A percentile compares a stretch with the other conserved stretches of the same genome.
phyloP scores from a whole-genome alignment of 768 basidiomycete genomes.

The Pleurotus giganteus region DNA sequence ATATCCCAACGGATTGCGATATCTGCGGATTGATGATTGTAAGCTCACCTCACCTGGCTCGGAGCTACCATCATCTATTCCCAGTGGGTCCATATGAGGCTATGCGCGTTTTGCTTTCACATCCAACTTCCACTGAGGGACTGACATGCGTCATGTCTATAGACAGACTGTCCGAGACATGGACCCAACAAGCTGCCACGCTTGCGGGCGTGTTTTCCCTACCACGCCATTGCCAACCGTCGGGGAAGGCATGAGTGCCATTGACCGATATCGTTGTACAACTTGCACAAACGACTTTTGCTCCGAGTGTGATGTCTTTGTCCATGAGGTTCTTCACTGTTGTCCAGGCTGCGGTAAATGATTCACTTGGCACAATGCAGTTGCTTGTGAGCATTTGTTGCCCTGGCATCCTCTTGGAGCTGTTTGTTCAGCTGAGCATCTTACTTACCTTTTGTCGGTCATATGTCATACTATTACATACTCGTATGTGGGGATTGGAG shows the following conservation, averaged over 20 bases:
- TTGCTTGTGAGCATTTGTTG: no score
- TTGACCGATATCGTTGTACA: slow-evolving; percentile 87
- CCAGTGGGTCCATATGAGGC: slow-evolving; percentile 85
- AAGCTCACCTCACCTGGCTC: slow-evolving; percentile 92
- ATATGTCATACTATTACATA: no score
- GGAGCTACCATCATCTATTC: slow-evolving; percentile 95
- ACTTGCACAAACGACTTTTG: slow-evolving; percentile 89
- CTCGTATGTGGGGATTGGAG: no score
- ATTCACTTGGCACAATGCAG: no score
- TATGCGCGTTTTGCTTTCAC: slow-evolving; percentile 55
- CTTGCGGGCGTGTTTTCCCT: slow-evolving; percentile 75
- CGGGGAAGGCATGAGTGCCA: slow-evolving; percentile 73
- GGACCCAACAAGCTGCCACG: slow-evolving; percentile 57
- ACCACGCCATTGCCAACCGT: slow-evolving; percentile 31
- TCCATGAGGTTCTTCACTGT: slow-evolving; percentile 93
- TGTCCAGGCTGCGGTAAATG: slow-evolving; percentile 84
- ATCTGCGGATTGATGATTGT: slow-evolving; percentile 98
- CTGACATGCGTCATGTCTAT: slow-evolving; percentile 4
- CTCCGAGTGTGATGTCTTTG: slow-evolving; percentile 92
- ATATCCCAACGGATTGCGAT: slow-evolving; percentile 97
- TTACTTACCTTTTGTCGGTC: no score
- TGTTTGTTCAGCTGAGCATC: no score
- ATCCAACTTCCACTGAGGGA: slow-evolving; percentile 5
- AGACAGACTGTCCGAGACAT: slow-evolving; percentile 40
- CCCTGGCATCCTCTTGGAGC: no score